Percentiles rank a stretch among this genome's conserved stretches.
Evolutionary conservation across 2,329 filamentous ascomycete species (phyloP).

Genomic region (Fusarium xyrophilum): DNA sequence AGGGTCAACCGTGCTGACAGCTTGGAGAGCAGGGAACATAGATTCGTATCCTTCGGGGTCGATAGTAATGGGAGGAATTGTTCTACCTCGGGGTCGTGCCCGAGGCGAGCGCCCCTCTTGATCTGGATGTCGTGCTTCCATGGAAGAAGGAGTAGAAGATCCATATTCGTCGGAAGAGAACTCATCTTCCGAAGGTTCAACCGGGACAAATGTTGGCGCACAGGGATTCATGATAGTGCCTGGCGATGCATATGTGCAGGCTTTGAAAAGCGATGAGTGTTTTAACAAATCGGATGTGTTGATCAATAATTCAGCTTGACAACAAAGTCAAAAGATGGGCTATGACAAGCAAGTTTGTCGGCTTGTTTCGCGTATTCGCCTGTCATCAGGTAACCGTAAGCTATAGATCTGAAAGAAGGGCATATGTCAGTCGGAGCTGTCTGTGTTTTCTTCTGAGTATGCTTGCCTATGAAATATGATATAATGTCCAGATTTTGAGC

Average conservation of each 20-base stretch:
- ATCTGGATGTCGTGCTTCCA: background rate
- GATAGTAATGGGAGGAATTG: conserved; percentile 8
- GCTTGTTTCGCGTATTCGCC: background rate
- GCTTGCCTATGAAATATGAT: background rate
- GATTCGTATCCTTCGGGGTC: conserved; percentile 34
- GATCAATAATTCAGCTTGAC: background rate
- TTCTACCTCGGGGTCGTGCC: background rate
- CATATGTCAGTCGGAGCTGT: background rate
- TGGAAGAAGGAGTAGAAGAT: background rate
- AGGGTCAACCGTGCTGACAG: conserved; percentile 1
- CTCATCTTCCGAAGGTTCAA: conserved; percentile 1
- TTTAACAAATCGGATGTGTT: background rate
- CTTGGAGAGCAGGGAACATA: conserved; percentile 36
- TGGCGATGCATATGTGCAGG: background rate
- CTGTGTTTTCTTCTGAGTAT: background rate
- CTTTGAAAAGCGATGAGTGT: background rate
- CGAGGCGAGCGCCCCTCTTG: background rate
- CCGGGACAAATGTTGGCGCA: conserved; percentile 41
- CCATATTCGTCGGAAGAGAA: background rate
- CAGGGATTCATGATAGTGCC: conserved; percentile 41
- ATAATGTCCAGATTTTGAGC: background rate
- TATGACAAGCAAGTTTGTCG: background rate
- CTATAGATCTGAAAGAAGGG: background rate
- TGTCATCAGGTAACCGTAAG: background rate
- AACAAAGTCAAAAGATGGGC: background rate